Base-by-base conservation (phyloP, 2,329 filamentous ascomycete genomes). In the Aspergillus fijiensis region DNA sequence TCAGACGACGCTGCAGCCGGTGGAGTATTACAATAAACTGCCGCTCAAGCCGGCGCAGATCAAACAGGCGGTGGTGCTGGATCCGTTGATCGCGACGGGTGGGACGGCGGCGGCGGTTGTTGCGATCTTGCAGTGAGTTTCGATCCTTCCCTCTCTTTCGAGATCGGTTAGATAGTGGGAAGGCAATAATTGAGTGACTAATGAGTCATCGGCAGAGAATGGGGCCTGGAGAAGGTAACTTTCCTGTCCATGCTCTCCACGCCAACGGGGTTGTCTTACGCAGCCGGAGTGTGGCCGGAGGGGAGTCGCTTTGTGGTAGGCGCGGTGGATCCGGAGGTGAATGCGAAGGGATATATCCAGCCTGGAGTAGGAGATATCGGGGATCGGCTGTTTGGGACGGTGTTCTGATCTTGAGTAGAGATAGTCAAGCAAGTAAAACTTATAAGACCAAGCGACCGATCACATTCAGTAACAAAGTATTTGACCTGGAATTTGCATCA, bases 11-110 rank as follows among this genome's bases (percentile, higher is more conserved):
- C 60, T 71, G 12, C 65, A 69, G 16, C 69, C 70, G 0, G 68
- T 71, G 45, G 70, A 72, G 57, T 72, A 72, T 51, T 72, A 72
- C 58, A 72, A 72, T 55, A 71, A 71, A 49, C 60, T 72, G n/a
- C 69, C 69, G 0, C 39, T 60, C 10, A 72, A 69, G 50, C 66
- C 60, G 11, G 61, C 60, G 14, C 63, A 62, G 14, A 65, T 72
- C 11, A 68, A 67, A 31, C 60, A 64, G 31, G 69, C 70, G 4
- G 67, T 65, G 57, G 61, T 70, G 23, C 55, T 72, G 27, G 69
- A 72, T 62, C 69, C 69, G 5, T 57, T 72, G 25, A 67, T 71
- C 52, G 70, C 69, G 5, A 70, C 68, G 31, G 68, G 69, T 9
- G 69, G 70, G 0, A 71, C 68, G 25, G 67, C 65, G 1, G 63